phyloP scores from a whole-genome alignment of 148 eudicot genomes.

The Diospyros kaki region DNA sequence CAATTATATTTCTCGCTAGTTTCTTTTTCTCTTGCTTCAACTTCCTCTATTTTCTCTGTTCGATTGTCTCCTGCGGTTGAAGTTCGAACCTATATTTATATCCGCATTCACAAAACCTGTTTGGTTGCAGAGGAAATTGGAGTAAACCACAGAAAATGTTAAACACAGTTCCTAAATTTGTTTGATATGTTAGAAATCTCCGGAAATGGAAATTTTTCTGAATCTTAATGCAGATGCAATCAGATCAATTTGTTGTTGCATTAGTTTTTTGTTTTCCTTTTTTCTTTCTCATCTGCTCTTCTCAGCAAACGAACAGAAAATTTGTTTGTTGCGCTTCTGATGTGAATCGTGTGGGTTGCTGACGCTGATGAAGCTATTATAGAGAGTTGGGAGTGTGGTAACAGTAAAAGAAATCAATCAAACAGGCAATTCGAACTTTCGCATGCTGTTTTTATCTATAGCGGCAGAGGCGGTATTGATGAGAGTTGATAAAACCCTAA shows the following conservation, averaged over 20 bases:
- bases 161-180: not conserved
- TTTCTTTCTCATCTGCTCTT: not conserved
- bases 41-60: not conserved
- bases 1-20: slow-evolving; percentile 21
- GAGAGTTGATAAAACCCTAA: too few relatives aligned
- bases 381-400: too few relatives aligned
- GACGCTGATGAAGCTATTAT: too few relatives aligned
- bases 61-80: not conserved
- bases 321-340: not conserved
- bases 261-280: too few relatives aligned
- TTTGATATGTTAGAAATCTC: not conserved
- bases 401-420: too few relatives aligned
- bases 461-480: too few relatives aligned
- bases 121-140: slow-evolving; percentile 16
- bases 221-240: not conserved
- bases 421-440: too few relatives aligned
- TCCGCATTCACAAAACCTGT: not conserved
- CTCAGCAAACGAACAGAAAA: not conserved
- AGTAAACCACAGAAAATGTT: not conserved
- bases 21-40: slow-evolving; percentile 3
- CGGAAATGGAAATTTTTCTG: not conserved
- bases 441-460: too few relatives aligned
- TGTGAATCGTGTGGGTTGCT: not conserved
- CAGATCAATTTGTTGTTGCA: too few relatives aligned
- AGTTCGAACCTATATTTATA: too few relatives aligned